Percentiles rank a stretch among this genome's conserved stretches.
Conservation (phyloP, 2,329 filamentous ascomycete genomes). For the Trichoderma sp. region DNA sequence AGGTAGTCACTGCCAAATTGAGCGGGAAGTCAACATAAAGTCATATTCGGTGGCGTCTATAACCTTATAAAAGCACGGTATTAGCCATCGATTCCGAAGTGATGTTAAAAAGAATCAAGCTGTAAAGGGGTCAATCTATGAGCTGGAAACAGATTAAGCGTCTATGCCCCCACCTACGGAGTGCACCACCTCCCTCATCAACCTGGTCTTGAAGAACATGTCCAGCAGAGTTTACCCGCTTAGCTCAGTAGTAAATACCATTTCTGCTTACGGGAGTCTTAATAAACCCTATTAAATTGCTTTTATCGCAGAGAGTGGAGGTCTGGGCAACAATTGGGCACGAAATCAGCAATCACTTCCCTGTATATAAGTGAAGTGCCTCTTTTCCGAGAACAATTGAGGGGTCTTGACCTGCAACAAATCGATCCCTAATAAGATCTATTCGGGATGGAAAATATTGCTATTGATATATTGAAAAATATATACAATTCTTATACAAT, state of each 20-base stretch:
- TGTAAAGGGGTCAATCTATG: neutral
- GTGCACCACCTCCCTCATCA: neutral
- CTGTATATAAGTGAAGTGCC: neutral
- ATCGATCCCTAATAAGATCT: neutral
- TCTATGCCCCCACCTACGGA: too few relatives aligned
- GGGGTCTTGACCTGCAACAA: neutral
- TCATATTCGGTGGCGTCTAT: neutral
- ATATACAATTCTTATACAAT: neutral
- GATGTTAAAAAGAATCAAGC: neutral
- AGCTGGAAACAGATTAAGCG: neutral
- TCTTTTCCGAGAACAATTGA: neutral
- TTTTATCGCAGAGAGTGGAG: neutral
- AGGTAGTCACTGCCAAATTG: too few relatives aligned
- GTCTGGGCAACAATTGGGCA: neutral
- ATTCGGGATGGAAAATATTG: neutral
- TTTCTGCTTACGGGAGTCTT: neutral
- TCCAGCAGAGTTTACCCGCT: neutral
- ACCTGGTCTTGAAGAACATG: neutral
- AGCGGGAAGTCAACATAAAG: neutral
- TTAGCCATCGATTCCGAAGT: neutral
- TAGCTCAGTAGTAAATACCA: neutral
- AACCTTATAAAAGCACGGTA: neutral
- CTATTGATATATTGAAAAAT: neutral
- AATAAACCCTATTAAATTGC: neutral
- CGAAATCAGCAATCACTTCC: constrained; percentile 7